Evolutionary conservation across 805 yeast species (phyloP), one percentile per base, ranked within the genome.

Genomic region (Teunomyces cretensis): DNA sequence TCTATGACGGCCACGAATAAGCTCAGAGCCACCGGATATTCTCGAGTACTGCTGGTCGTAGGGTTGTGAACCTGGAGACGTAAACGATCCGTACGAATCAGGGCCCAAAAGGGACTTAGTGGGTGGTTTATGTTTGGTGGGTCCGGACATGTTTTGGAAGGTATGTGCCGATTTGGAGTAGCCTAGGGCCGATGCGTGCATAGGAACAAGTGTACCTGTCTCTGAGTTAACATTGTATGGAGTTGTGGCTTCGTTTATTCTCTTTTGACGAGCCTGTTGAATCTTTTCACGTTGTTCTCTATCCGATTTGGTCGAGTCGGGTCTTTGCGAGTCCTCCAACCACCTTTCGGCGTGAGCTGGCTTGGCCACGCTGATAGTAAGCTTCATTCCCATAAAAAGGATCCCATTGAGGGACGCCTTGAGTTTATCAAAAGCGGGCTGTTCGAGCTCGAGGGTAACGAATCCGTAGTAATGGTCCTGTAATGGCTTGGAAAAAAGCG

Each of bases 361-460:
- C 52, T 75, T 79, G 2, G 97, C 97, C 37, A 67, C 61, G 42
- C 76, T 80, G 8, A 92, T 65, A 2, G 72, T 70, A 30, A 92
- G 62, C 43, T 75, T 79, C 19, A 84, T 74, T 2, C 96, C 96
- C 75, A 86, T 88, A 65, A 76, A 92, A 19, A 76, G 78, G 1
- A 85, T 78, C 26, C 91, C 94, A 59, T 88, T 78, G 51, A 88
- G 75, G 0, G 86, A 70, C 6, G 67, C 61, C 46, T 76, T 75
- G 42, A 92, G 64, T 39, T 76, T 78, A 1, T 64, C 66, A 44
- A 75, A 80, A 30, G 74, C 69, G 15, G 66, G 63, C 2, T 72
- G 68, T 1, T 73, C 61, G 9, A 84, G 62, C n/a, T 70, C 65
- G 62, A 92, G 68, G 16, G 86, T 80, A 1, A 87, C 61, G 51